Evolutionary conservation across 2,329 filamentous ascomycete species (phyloP).

Genomic region (Botrytis byssoidea): DNA sequence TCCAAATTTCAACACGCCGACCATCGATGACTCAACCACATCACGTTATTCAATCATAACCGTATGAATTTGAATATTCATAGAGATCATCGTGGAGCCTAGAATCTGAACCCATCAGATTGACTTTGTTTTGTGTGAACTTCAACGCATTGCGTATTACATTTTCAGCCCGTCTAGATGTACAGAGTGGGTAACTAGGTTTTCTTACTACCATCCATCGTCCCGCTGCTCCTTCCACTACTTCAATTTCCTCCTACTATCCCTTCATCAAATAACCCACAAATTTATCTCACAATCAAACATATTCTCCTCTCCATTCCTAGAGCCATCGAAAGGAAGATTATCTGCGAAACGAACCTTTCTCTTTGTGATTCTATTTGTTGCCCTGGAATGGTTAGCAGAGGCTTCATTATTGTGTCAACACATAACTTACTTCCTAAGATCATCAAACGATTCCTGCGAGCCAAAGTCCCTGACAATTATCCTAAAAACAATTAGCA

Average conservation of each 20-base stretch:
- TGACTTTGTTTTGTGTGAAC: background rate
- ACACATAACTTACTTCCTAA: background rate
- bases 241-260: background rate
- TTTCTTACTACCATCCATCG: background rate
- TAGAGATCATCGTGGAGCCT: background rate
- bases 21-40: background rate
- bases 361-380: background rate
- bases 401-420: no score
- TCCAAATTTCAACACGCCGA: background rate
- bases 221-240: background rate
- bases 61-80: background rate
- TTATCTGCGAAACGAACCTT: background rate
- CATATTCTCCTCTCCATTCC: background rate
- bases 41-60: background rate
- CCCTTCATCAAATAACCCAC: rapidly evolving
- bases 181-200: no score
- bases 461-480: background rate
- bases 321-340: background rate
- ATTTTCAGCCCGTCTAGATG: background rate
- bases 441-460: background rate
- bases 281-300: background rate
- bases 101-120: background rate
- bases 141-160: background rate
- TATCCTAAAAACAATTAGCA: background rate
- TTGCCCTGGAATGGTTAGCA: background rate